Conservation (phyloP, 176 grass and related monocot species). For the Oryza punctata region DNA sequence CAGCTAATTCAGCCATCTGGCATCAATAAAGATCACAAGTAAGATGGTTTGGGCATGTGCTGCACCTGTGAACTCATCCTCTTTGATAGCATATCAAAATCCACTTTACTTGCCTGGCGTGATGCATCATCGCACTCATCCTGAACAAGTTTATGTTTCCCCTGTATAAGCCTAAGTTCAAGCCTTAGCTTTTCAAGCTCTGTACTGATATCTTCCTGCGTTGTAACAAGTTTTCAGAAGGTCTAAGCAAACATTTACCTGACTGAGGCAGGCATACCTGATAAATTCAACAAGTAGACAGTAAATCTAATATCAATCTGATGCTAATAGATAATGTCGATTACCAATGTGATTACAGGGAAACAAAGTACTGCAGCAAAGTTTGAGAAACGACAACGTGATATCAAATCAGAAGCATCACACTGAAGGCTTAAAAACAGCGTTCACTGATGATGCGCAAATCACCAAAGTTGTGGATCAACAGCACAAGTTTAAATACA, state of each 20-base stretch:
- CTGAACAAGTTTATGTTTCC: slow-evolving; percentile 34
- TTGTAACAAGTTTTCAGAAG: slow-evolving; percentile 4
- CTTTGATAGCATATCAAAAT: slow-evolving; percentile 13
- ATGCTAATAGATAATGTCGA: slow-evolving; percentile 10
- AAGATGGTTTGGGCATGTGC: slow-evolving; percentile 12
- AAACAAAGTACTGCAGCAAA: slow-evolving; percentile 12
- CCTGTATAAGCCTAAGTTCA: slow-evolving; percentile 37
- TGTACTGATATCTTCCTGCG: slow-evolving; percentile 46
- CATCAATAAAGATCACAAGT: slow-evolving; percentile 39
- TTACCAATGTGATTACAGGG: neutral
- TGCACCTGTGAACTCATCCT: neutral
- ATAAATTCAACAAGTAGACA: neutral
- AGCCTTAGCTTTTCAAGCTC: slow-evolving; percentile 52
- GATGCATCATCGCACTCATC: slow-evolving; percentile 40
- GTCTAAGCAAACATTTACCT: neutral
- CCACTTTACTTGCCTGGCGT: slow-evolving; percentile 42
- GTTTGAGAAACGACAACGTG: neutral
- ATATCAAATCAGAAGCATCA: no score
- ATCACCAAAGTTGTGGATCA: slow-evolving; percentile 8
- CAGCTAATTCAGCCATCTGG: slow-evolving; percentile 45
- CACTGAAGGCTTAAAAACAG: slow-evolving; percentile 4
- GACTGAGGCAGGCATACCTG: slow-evolving; percentile 1
- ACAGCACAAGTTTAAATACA: neutral
- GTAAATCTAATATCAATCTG: neutral
- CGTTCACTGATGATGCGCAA: neutral